Evolutionary conservation across 2,329 filamentous ascomycete species (phyloP).

Genomic region (Talaromyces sp.): DNA sequence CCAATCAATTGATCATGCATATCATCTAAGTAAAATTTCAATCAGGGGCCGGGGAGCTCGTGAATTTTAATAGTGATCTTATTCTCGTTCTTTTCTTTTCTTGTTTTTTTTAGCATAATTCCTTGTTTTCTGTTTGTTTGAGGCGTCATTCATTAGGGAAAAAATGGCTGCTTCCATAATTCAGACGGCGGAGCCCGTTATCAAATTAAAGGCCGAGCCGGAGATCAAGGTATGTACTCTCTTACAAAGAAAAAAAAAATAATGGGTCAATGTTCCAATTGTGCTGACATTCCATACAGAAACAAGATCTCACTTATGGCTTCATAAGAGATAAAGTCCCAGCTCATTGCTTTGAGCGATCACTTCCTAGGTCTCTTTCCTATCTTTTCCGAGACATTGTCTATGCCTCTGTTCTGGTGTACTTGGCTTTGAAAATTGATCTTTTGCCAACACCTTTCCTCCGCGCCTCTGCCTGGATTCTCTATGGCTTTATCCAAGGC

Average conservation of each 20-base stretch:
- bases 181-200: slow-evolving; percentile 18
- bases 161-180: slow-evolving; percentile 14
- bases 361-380: slow-evolving; percentile 13
- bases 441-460: slow-evolving; percentile 10
- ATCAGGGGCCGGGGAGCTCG: background rate
- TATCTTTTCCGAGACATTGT: slow-evolving; percentile 21
- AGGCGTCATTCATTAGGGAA: background rate
- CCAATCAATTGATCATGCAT: slow-evolving; percentile 18
- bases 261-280: background rate
- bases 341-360: slow-evolving; percentile 22
- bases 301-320: slow-evolving; percentile 19
- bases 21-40: slow-evolving; percentile 14
- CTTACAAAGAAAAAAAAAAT: background rate
- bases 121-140: background rate
- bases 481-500: slow-evolving; percentile 21
- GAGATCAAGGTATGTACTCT: slow-evolving; percentile 11
- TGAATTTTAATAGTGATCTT: background rate
- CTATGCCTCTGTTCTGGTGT: slow-evolving; percentile 19
- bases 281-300: slow-evolving; percentile 10
- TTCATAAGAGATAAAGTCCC: slow-evolving; percentile 20
- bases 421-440: slow-evolving; percentile 19
- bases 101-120: slow-evolving; percentile 3
- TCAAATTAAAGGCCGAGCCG: slow-evolving; percentile 18
- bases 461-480: slow-evolving; percentile 16
- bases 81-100: background rate